Conservation (phyloP, 345 rosid species). For the Diplotaxis tenuifolia region DNA sequence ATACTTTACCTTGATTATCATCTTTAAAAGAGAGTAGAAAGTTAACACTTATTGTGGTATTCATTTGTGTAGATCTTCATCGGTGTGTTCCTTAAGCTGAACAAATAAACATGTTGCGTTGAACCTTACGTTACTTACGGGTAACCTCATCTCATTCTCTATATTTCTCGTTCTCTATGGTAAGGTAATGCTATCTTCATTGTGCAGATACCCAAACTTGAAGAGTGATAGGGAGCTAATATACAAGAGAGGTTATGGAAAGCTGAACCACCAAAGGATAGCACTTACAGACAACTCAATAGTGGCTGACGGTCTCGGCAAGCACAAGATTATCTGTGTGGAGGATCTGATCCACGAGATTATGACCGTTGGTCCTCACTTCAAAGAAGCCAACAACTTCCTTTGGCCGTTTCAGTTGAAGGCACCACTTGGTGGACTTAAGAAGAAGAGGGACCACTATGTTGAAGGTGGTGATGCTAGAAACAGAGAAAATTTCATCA, state of each 20-base stretch:
- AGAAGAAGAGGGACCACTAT: constrained; percentile 83
- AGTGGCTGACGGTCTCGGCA: constrained; percentile 63
- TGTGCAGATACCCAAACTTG: constrained; percentile 52
- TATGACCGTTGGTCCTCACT: constrained; percentile 71
- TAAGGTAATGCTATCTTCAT: background rate
- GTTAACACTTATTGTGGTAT: background rate
- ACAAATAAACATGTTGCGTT: constrained; percentile 66
- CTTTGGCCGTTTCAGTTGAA: constrained; percentile 82
- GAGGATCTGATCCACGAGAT: constrained; percentile 92
- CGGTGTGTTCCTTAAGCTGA: constrained; percentile 81
- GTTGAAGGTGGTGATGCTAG: constrained; percentile 92
- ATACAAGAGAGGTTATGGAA: constrained; percentile 80
- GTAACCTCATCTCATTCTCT: constrained; percentile 31
- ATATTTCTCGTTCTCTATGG: background rate
- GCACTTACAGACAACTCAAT: constrained; percentile 66
- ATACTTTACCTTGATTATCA: background rate
- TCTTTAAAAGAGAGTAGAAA: background rate
- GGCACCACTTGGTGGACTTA: constrained; percentile 76
- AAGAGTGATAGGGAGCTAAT: constrained; percentile 78
- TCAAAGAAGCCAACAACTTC: constrained; percentile 82
- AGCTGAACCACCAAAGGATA: constrained; percentile 58
- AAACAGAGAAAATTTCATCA: constrained; percentile 74
- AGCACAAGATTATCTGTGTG: constrained; percentile 58
- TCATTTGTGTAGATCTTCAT: constrained; percentile 56
- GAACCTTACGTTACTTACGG: constrained; percentile 91